phyloP scores from a whole-genome alignment of 805 yeast species.

The Wickerhamiella sergipiensis region DNA sequence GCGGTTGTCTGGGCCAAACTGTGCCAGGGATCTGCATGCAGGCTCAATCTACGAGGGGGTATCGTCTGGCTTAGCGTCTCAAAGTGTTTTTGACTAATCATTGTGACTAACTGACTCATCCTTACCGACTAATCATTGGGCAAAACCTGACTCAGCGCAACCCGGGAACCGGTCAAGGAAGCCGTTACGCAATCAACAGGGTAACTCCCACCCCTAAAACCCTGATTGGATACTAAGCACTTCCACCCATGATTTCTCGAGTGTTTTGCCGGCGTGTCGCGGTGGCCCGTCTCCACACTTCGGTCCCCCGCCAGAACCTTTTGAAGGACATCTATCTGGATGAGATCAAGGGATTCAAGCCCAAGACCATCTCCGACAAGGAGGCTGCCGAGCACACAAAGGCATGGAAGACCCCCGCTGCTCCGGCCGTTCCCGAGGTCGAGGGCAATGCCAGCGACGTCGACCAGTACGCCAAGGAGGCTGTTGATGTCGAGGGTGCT shows the following conservation, averaged over 20 bases:
- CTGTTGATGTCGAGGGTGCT: slow-evolving; percentile 27
- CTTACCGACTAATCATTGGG: too few relatives aligned
- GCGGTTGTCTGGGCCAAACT: too few relatives aligned
- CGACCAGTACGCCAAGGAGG: slow-evolving; percentile 32
- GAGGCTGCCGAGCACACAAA: slow-evolving; percentile 71
- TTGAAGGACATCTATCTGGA: slow-evolving; percentile 74
- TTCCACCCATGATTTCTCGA: slow-evolving; percentile 3
- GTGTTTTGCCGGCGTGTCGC: slow-evolving; percentile 7
- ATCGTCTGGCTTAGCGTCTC: too few relatives aligned
- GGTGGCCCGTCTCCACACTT: slow-evolving; percentile 17
- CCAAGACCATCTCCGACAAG: slow-evolving; percentile 54
- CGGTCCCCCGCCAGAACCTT: slow-evolving; percentile 34
- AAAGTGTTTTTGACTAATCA: too few relatives aligned
- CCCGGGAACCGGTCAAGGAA: too few relatives aligned
- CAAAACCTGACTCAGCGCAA: neutral
- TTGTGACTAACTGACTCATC: too few relatives aligned
- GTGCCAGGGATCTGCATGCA: too few relatives aligned
- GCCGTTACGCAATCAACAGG: neutral
- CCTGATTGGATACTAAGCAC: neutral
- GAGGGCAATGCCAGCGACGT: slow-evolving; percentile 54
- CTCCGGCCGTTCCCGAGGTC: slow-evolving; percentile 69
- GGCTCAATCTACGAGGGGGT: too few relatives aligned
- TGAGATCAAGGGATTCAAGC: slow-evolving; percentile 82
- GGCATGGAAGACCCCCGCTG: slow-evolving; percentile 69
- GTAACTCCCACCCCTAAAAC: neutral